Evolutionary conservation across 305 asterid genomes (phyloP).

Genomic region (Fraxinus albicans): DNA sequence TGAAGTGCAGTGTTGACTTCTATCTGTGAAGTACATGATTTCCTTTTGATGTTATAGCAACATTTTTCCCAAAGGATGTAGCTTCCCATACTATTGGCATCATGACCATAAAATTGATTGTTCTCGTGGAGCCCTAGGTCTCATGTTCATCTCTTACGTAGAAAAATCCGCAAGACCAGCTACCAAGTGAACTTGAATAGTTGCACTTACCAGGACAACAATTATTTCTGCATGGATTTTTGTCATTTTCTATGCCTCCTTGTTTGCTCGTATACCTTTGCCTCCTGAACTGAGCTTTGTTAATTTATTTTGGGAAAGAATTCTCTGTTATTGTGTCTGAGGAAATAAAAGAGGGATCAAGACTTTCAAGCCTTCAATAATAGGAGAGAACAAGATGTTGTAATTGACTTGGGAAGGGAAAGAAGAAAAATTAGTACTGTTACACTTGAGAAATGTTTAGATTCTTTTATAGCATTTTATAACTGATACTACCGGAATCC

Average conservation of each 20-base stretch:
- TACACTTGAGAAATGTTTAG: background rate
- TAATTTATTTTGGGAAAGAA: background rate
- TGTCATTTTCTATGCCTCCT: background rate
- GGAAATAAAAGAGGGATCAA: background rate
- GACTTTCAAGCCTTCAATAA: background rate
- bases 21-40: too few relatives aligned
- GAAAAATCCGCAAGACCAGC: background rate
- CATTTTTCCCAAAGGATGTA: too few relatives aligned
- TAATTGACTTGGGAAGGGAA: background rate
- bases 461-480: background rate
- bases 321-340: background rate
- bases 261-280: background rate
- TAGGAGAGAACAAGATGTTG: background rate
- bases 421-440: background rate
- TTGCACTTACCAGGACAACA: background rate
- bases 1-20: too few relatives aligned
- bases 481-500: background rate
- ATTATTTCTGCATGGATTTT: background rate
- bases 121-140: too few relatives aligned
- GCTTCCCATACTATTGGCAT: too few relatives aligned
- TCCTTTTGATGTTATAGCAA: too few relatives aligned
- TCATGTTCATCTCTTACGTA: background rate
- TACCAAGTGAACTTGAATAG: background rate
- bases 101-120: too few relatives aligned
- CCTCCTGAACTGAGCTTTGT: background rate